Percentiles rank a stretch among this genome's conserved stretches.
Evolutionary conservation across 1,139 yeast species (phyloP).

Genomic region (Zhuliangozyma blackwelliae): DNA sequence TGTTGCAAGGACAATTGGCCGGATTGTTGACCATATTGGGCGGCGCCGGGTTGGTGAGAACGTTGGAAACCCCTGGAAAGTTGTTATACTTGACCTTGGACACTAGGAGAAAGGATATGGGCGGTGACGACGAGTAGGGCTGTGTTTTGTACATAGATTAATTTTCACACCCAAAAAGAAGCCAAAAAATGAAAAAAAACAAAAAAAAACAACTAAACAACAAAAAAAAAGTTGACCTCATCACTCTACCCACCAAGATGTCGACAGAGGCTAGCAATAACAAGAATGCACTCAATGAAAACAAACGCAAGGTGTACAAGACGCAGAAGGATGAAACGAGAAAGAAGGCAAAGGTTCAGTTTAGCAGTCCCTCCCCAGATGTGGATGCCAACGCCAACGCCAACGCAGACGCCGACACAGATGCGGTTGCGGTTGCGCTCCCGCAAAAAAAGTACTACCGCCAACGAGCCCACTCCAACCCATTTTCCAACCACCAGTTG

Average conservation of each 20-base stretch:
- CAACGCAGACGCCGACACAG: conserved; percentile 8
- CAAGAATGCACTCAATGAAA: too few relatives aligned
- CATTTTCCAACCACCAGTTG: conserved; percentile 89
- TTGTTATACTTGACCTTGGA: conserved; percentile 71
- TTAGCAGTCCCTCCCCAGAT: conserved; percentile 15
- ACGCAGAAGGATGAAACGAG: conserved; percentile 35
- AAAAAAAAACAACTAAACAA: too few relatives aligned
- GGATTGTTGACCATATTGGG: conserved; percentile 82
- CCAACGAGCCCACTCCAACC: conserved; percentile 97
- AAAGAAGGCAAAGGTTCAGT: conserved; percentile 32
- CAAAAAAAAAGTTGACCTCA: too few relatives aligned
- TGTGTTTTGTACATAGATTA: conserved; percentile 2
- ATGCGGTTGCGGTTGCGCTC: conserved; percentile 34
- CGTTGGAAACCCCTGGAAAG: conserved; percentile 66
- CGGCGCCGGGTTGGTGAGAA: conserved; percentile 85
- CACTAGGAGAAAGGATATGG: conserved; percentile 48
- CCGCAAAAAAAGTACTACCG: conserved; percentile 87
- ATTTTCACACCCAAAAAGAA: background rate
- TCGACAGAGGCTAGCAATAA: too few relatives aligned
- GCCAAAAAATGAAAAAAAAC: too few relatives aligned
- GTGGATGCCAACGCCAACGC: conserved; percentile 13
- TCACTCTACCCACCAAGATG: too few relatives aligned
- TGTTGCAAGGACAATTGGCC: conserved; percentile 75
- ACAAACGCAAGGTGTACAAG: too few relatives aligned
- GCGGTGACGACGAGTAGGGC: conserved; percentile 4